phyloP scores from a whole-genome alignment of 306 rosid genomes.

The Trifolium fragiferum region DNA sequence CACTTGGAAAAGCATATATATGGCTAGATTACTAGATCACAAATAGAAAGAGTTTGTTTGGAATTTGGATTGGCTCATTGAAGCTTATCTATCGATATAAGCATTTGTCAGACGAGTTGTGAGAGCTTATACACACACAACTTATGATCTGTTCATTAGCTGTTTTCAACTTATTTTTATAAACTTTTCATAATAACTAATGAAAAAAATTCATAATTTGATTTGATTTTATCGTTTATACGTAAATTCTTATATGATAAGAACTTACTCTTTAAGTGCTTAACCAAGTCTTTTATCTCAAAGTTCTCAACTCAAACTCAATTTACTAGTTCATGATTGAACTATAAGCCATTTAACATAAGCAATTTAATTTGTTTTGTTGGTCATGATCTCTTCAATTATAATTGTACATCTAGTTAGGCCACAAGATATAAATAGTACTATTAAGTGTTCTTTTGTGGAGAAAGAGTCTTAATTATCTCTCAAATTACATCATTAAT shows the following conservation, averaged over 20 bases:
- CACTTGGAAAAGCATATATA: constrained; percentile 15
- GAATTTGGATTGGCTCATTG: background rate
- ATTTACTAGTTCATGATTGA: background rate
- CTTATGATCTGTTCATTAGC: background rate
- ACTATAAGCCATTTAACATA: no score
- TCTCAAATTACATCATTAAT: no score
- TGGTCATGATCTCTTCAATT: background rate
- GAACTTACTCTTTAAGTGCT: no score
- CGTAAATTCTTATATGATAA: background rate
- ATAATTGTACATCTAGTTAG: no score
- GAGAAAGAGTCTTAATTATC: background rate
- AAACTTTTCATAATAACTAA: background rate
- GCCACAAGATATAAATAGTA: background rate
- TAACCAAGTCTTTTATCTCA: no score
- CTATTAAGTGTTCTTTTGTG: background rate
- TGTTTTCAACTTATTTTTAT: background rate
- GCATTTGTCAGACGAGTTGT: background rate
- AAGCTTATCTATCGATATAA: background rate
- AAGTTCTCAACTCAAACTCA: background rate
- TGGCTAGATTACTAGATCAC: constrained; percentile 40
- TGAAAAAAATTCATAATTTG: no score
- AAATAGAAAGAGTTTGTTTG: background rate
- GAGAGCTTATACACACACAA: background rate
- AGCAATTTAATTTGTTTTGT: background rate
- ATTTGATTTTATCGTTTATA: background rate